Evolutionary conservation across 75 land plant genomes (phyloP), one percentile per base, ranked within the genome.

Genomic region (Azolla pinnata): DNA sequence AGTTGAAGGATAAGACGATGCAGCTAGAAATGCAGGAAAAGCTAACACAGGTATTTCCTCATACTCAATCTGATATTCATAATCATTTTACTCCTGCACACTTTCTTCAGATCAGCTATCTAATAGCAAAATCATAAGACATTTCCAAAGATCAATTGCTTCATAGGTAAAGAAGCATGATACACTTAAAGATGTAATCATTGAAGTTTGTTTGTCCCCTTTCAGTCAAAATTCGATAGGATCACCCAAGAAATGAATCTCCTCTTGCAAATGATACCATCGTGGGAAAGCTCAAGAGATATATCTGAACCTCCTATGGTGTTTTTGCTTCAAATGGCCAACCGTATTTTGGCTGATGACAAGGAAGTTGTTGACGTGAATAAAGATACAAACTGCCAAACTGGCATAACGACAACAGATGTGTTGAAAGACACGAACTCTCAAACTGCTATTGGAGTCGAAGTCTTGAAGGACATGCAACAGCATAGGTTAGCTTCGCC

Each of bases 231-330:
- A 42, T 59, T 65, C 29, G 67, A 58, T 28, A 69, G 65, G 45
- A 69, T 71, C 21, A 33, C 49, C 35, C 57, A 56, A 8, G 68
- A 71, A 28, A 71, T 71, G 74, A 59, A 35, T 25, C 47, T 44
- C 16, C 56, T 71, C 9, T 20, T 65, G 26, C 74, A 65, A 57
- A 65, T 53, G 31, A 40, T 71, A n/a, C 74, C 74, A 4, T 69
- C 68, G 14, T 71, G 74, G 74, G 68, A 71, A 30, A 59, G 54
- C 24, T 17, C 19, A 14, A 64, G 59, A 31, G 74, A 65, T 28
- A 40, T 71, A 18, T 45, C 45, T n/a, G 21, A 33, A 12, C 31
- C 20, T 5, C 61, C 54, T 21, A 65, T 56, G 40, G 17, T 57
- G 24, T 60, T 57, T 45, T 44, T 71, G 38, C 29, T 53, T 2